These are phyloP conservation scores for Monosporozyma yasuniensis DNA, from an alignment of 805 yeast species.

Conservation along the genomic window DNA sequence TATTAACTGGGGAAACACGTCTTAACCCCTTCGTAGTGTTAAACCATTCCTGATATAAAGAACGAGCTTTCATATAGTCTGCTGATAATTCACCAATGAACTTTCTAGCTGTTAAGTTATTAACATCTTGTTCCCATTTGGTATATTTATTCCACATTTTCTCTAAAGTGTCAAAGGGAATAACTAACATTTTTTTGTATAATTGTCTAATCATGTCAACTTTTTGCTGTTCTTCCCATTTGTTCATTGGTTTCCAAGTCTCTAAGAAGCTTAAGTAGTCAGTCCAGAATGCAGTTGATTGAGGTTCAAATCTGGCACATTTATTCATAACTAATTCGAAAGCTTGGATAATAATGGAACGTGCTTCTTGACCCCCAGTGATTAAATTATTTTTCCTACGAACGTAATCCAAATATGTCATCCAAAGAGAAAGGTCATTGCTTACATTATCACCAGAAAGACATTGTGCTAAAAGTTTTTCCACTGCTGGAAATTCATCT, in stretches of 20 bases:
- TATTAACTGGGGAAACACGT: constrained; percentile 29
- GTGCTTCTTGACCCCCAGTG: constrained; percentile 75
- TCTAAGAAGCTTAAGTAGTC: constrained; percentile 75
- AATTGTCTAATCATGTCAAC: constrained; percentile 66
- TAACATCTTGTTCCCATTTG: constrained; percentile 71
- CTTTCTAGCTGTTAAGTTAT: constrained; percentile 71
- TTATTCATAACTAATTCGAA: constrained; percentile 72
- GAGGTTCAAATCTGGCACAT: constrained; percentile 65
- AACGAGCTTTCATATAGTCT: constrained; percentile 79
- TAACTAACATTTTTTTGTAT: constrained; percentile 57
- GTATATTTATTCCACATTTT: constrained; percentile 74
- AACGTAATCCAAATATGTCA: constrained; percentile 68
- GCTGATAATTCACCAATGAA: constrained; percentile 74
- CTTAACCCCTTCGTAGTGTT: constrained; percentile 46
- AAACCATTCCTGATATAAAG: constrained; percentile 63
- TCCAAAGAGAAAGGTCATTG: constrained; percentile 63
- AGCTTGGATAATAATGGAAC: constrained; percentile 66
- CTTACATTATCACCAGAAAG: constrained; percentile 35
- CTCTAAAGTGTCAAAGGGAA: constrained; percentile 73
- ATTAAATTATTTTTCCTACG: constrained; percentile 57
- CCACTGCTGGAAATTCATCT: constrained; percentile 60
- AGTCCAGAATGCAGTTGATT: constrained; percentile 65
- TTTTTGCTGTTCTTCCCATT: constrained; percentile 81
- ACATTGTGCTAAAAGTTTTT: constrained; percentile 54
- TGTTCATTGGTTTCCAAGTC: constrained; percentile 66